Base-by-base conservation (phyloP, 331 rosid species). In the Malus hybrid region DNA sequence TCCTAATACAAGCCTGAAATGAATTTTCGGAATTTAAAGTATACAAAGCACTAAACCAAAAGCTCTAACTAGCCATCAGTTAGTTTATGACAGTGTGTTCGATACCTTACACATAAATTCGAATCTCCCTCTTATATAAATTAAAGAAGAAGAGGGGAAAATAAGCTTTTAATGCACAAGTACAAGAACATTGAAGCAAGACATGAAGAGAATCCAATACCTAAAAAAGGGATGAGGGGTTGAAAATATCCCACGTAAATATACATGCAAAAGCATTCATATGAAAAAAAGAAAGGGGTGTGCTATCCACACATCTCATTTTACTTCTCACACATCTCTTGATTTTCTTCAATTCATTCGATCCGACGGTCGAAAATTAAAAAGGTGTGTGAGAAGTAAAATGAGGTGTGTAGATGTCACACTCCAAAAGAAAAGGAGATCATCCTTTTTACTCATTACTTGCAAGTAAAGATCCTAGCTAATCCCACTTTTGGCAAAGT, bases 361-460 rank as follows among this genome's bases (percentile, higher is more conserved):
- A 24, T 24, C 24, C 24, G 24, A 24, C 24, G 1, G 24, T 24
- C 24, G 24, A 24, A 24, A 24, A 24, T 24, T 24, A 24, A 24
- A 24, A 24, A 24, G 1, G 1, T 24, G 24, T 24, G 1, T 24
- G 24, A 24, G 24, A 24, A 24, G 24, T 24, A 24, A 24, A 24
- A 24, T 24, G 1, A 1, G 24, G 1, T 24, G 24, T 24, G 24
- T 24, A 24, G 24, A 24, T 24, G 1, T 24, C 24, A 24, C 24
- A 1, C 24, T 1, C 24, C 1, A 24, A 55, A 26, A 9, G 19
- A 10, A 55, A 76, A 61, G 57, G 44, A 26, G 36, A 7, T 32
- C 12, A 68, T 16, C 78, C 66, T 75, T 80, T 70, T 80, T 70
- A 74, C 80, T 66, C 74, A 79, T 74, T 61, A n/a, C 77, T 73